Evolutionary conservation across 2,329 filamentous ascomycete species (phyloP).

Genomic region (Phaeosphaeria sp.): DNA sequence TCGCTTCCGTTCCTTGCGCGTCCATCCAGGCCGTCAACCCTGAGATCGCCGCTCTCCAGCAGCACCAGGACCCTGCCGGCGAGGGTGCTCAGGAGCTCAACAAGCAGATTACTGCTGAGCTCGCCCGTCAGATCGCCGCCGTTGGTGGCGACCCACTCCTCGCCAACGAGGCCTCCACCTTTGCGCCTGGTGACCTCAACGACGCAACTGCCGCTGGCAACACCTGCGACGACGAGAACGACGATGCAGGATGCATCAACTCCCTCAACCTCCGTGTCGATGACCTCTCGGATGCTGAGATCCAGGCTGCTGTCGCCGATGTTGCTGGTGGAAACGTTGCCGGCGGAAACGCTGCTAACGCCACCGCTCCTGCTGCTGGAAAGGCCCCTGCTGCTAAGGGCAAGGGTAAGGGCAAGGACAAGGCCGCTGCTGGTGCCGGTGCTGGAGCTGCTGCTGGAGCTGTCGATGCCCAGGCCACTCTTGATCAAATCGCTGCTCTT

Average conservation of each 20-base stretch:
- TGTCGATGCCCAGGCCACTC: not conserved
- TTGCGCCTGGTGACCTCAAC: conserved; percentile 65
- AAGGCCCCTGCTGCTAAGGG: not conserved
- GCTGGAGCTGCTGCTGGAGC: not conserved
- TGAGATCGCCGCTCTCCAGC: conserved; percentile 68
- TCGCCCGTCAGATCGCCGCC: conserved; percentile 66
- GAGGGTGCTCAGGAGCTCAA: conserved; percentile 63
- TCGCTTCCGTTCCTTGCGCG: conserved; percentile 64
- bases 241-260: conserved; percentile 63
- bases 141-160: conserved; percentile 69
- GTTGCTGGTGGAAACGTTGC: conserved; percentile 21
- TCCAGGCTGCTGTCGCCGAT: conserved; percentile 56
- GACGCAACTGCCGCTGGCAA: conserved; percentile 61
- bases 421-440: not conserved
- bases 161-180: conserved; percentile 69
- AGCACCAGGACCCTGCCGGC: conserved; percentile 73
- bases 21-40: conserved; percentile 65
- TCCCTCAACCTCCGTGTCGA: conserved; percentile 60
- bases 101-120: conserved; percentile 65
- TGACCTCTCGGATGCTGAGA: conserved; percentile 61
- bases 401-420: conserved; percentile 1
- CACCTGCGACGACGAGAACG: conserved; percentile 58
- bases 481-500: not conserved
- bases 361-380: not conserved
- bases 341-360: conserved; percentile 2